These are phyloP conservation scores for Mrakia blollopis DNA, from an alignment of 768 basidiomycete species.

Conservation along the genomic window DNA sequence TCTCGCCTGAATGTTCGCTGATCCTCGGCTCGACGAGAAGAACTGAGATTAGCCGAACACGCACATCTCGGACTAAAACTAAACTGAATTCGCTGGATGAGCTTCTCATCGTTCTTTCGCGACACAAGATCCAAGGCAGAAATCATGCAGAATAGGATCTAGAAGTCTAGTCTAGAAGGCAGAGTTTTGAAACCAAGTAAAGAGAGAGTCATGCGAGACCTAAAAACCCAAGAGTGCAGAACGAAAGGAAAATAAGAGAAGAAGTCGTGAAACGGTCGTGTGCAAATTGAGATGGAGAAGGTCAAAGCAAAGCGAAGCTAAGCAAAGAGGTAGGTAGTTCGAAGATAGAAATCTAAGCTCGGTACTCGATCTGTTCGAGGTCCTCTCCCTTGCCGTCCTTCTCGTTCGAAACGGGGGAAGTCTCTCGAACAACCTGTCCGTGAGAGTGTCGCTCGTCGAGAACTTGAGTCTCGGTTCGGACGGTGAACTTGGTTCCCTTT, in stretches of 20 bases:
- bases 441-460: conserved; percentile 10
- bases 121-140: no score
- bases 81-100: no score
- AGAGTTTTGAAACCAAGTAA: not conserved
- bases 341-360: no score
- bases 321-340: not conserved
- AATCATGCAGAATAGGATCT: not conserved
- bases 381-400: conserved; percentile 2
- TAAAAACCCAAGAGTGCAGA: not conserved
- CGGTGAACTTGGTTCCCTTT: conserved; percentile 20
- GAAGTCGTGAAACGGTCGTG: not conserved
- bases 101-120: no score
- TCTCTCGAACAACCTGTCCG: not conserved
- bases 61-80: no score
- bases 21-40: no score
- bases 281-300: not conserved
- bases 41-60: no score
- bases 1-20: no score
- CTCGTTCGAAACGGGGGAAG: not conserved
- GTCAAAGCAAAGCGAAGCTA: not conserved
- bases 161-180: not conserved
- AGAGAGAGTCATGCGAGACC: not conserved
- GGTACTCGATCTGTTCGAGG: conserved; percentile 15
- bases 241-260: not conserved
- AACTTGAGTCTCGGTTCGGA: conserved; percentile 6